Conservation (phyloP, 2,329 filamentous ascomycete genomes). For the Arthrocladium fulminans region DNA sequence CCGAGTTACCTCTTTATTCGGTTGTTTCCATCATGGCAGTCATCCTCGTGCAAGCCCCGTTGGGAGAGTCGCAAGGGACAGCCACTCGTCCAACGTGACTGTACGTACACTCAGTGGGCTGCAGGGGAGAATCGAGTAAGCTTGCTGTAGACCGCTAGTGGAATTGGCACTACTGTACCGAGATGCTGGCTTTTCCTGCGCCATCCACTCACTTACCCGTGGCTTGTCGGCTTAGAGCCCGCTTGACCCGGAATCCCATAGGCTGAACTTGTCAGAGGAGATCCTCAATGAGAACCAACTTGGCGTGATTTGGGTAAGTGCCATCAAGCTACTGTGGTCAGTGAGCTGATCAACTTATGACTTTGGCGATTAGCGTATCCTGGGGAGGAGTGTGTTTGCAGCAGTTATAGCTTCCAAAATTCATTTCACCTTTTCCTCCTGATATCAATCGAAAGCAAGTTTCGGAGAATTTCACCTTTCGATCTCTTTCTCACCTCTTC, state of each 20-base stretch:
- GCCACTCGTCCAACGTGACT: too few relatives aligned
- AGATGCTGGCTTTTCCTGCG: not conserved
- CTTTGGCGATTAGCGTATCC: not conserved
- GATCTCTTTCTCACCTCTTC: slow-evolving; percentile 6
- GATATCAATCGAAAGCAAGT: not conserved
- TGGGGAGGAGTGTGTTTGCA: not conserved
- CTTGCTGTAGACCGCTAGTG: too few relatives aligned
- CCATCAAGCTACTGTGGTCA: not conserved
- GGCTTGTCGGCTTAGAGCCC: not conserved
- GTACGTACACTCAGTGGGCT: too few relatives aligned
- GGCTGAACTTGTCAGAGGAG: not conserved
- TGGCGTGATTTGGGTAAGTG: not conserved
- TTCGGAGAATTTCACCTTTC: not conserved
- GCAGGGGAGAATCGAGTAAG: too few relatives aligned
- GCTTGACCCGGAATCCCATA: not conserved
- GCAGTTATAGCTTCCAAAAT: not conserved
- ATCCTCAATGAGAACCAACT: not conserved
- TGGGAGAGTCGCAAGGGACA: too few relatives aligned
- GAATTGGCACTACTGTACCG: too few relatives aligned
- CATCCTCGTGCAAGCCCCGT: too few relatives aligned
- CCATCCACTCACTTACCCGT: not conserved
- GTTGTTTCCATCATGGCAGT: too few relatives aligned
- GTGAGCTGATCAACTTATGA: not conserved
- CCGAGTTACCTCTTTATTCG: not conserved
- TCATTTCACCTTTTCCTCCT: slow-evolving; percentile 13